phyloP scores from a whole-genome alignment of 495 filamentous ascomycete genomes.

The Hypoxylon perforatum region DNA sequence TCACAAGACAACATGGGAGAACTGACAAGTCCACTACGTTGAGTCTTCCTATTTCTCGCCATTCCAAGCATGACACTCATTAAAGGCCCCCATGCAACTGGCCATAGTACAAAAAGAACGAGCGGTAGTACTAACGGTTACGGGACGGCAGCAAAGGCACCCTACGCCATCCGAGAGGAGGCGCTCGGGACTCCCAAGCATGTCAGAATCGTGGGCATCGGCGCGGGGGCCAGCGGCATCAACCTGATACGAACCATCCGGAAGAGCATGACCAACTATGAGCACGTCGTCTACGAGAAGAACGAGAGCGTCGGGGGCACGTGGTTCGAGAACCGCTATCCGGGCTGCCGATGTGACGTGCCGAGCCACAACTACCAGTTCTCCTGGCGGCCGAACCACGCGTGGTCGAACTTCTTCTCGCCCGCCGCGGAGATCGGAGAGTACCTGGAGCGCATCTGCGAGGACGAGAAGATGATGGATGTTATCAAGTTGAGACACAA shows the following conservation, averaged over 20 bases:
- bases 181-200: constrained; percentile 56
- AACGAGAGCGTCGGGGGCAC: constrained; percentile 73
- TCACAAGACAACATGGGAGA: constrained; percentile 33
- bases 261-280: constrained; percentile 56
- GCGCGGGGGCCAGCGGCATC: constrained; percentile 62
- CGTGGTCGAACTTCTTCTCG: constrained; percentile 71
- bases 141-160: constrained; percentile 16
- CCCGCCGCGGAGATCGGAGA: constrained; percentile 66
- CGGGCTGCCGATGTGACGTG: constrained; percentile 65
- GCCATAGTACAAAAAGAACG: constrained; percentile 8
- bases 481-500: constrained; percentile 57
- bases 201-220: constrained; percentile 61
- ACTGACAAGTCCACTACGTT: constrained; percentile 31
- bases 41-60: constrained; percentile 27
- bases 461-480: constrained; percentile 65
- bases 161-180: constrained; percentile 54
- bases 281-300: constrained; percentile 81
- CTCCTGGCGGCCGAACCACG: constrained; percentile 65
- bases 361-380: constrained; percentile 67
- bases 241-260: constrained; percentile 59
- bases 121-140: constrained; percentile 23
- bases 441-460: constrained; percentile 67
- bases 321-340: constrained; percentile 70
- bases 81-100: constrained; percentile 25
- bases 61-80: constrained; percentile 43